Conservation (phyloP, 2,329 filamentous ascomycete genomes). For the Alternaria ethzedia region DNA sequence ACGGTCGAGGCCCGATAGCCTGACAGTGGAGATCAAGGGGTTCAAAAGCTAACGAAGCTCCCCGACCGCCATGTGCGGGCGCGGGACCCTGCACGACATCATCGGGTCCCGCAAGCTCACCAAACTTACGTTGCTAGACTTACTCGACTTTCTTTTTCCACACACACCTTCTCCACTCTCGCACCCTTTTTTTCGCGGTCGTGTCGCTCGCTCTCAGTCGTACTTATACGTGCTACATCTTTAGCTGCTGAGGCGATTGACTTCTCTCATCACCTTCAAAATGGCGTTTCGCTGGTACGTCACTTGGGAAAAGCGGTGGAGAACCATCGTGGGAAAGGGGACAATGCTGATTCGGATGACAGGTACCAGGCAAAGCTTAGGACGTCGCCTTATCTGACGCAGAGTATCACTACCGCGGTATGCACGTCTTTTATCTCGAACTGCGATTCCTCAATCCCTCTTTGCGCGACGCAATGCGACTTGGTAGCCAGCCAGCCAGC, state of each 20-base stretch:
- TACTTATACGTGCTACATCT: neutral
- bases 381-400: conserved; percentile 83
- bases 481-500: neutral
- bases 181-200: neutral
- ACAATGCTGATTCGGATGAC: conserved; percentile 4
- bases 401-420: conserved; percentile 84
- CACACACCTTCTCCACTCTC: conserved; percentile 11
- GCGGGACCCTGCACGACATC: conserved; percentile 18
- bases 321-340: neutral
- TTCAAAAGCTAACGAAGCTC: conserved; percentile 10
- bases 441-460: neutral
- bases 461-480: neutral
- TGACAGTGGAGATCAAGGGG: conserved; percentile 10
- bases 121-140: conserved; percentile 7
- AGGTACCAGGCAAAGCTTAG: conserved; percentile 89
- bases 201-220: neutral
- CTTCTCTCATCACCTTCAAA: neutral
- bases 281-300: conserved; percentile 18
- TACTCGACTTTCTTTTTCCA: conserved; percentile 8
- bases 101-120: conserved; percentile 16
- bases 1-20: neutral
- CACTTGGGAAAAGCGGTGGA: neutral
- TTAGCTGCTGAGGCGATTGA: neutral
- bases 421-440: neutral
- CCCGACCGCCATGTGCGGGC: conserved; percentile 13